Percentiles rank a stretch among this genome's conserved stretches.
phyloP scores from a whole-genome alignment of 1,284 basidiomycete genomes.

The Inonotus hispidus region DNA sequence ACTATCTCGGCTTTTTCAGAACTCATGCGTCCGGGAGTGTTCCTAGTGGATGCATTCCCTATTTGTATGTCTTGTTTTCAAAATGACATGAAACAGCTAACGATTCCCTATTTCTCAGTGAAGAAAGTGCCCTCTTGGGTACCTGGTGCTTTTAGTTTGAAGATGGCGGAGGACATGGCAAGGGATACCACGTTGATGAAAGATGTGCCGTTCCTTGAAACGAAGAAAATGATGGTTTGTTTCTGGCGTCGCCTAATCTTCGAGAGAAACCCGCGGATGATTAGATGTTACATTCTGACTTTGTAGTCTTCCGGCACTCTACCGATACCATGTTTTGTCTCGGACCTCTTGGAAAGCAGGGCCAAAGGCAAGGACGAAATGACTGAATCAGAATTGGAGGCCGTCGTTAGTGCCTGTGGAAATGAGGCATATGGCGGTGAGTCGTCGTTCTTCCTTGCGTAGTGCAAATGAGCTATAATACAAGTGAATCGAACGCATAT shows the following conservation, averaged over 20 bases:
- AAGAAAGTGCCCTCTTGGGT: constrained; percentile 18
- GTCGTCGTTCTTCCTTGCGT: not conserved
- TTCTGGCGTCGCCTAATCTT: no score
- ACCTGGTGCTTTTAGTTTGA: constrained; percentile 14
- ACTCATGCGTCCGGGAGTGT: not conserved
- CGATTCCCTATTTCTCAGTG: no score
- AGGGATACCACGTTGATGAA: not conserved
- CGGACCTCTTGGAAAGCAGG: not conserved
- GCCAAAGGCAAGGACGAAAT: not conserved
- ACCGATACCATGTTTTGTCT: constrained; percentile 2
- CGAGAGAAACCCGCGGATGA: no score
- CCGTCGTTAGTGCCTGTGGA: not conserved
- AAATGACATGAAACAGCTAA: no score
- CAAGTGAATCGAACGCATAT: not conserved
- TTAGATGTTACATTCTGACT: no score
- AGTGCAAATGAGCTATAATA: not conserved
- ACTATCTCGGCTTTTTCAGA: not conserved
- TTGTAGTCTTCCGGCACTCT: not conserved
- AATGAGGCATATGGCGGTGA: not conserved
- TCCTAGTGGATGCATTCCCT: constrained; percentile 9
- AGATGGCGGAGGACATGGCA: not conserved
- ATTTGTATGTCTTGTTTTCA: not conserved
- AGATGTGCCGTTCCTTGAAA: not conserved
- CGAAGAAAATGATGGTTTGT: constrained; percentile 6
- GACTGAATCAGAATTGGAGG: not conserved